phyloP scores from a whole-genome alignment of 1,284 basidiomycete genomes.

The Wallemia hederae region DNA sequence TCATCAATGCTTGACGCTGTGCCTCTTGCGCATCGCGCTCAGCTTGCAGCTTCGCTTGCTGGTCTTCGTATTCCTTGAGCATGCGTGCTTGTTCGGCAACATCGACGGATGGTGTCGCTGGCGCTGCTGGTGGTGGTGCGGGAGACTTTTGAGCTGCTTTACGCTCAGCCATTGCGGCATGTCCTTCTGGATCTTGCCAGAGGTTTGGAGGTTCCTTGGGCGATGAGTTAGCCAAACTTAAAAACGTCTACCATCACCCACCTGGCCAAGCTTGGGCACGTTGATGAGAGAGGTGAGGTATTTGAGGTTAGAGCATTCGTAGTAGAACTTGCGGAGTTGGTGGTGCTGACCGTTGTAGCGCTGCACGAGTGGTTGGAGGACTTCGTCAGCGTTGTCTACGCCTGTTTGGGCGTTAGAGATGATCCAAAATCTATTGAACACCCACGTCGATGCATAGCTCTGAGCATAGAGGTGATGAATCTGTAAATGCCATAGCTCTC shows the following conservation, averaged over 20 bases:
- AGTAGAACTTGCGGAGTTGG: conserved; percentile 77
- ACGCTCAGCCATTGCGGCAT: conserved; percentile 20
- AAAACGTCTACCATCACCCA: conserved; percentile 13
- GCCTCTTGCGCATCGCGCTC: conserved; percentile 60
- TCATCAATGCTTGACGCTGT: conserved; percentile 42
- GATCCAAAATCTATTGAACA: conserved; percentile 4
- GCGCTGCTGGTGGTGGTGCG: conserved; percentile 17
- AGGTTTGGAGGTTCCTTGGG: conserved; percentile 70
- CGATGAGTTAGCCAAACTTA: neutral
- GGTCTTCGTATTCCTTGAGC: conserved; percentile 88
- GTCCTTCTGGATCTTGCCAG: conserved; percentile 55
- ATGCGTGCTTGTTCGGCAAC: conserved; percentile 79
- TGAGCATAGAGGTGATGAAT: conserved; percentile 87
- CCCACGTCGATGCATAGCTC: conserved; percentile 73
- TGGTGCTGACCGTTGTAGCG: conserved; percentile 69
- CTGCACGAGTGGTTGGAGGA: conserved; percentile 50
- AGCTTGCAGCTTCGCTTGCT: conserved; percentile 52
- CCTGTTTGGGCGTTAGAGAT: conserved; percentile 21
- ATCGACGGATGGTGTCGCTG: conserved; percentile 27
- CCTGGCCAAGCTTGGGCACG: conserved; percentile 75
- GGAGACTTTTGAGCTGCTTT: conserved; percentile 12
- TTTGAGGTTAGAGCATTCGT: conserved; percentile 87
- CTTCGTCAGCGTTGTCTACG: conserved; percentile 48
- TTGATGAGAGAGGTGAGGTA: conserved; percentile 85
- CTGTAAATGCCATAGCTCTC: conserved; percentile 93